Percentiles rank a stretch among this genome's conserved stretches.
These are phyloP conservation scores for Dendrostoma leiphaemia DNA, from an alignment of 2,329 filamentous ascomycete genomes.

Conservation along the genomic window DNA sequence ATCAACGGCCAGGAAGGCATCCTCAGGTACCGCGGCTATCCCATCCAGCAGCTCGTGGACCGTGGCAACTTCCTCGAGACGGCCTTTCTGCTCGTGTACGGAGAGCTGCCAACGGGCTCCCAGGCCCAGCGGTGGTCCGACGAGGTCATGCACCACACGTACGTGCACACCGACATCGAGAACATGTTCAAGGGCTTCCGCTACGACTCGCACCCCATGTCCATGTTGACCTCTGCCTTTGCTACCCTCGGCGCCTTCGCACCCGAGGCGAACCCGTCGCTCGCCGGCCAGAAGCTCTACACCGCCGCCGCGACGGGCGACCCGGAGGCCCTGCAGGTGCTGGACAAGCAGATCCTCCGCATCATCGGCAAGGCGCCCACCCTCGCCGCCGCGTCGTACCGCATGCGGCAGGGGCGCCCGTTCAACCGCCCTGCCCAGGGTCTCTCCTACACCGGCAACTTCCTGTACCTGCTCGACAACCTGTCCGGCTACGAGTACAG, in stretches of 20 bases:
- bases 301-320: constrained; percentile 42
- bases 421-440: constrained; percentile 48
- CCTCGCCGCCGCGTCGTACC: constrained; percentile 48
- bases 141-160: constrained; percentile 51
- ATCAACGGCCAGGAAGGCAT: constrained; percentile 52
- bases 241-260: constrained; percentile 48
- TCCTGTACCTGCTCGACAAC: constrained; percentile 53
- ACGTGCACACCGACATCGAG: constrained; percentile 47
- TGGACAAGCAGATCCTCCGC: constrained; percentile 52
- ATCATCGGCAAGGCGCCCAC: constrained; percentile 52
- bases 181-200: constrained; percentile 50
- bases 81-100: constrained; percentile 50
- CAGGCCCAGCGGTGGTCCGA: constrained; percentile 42
- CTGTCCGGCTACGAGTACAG: constrained; percentile 44
- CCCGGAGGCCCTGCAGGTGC: constrained; percentile 36
- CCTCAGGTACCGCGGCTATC: constrained; percentile 50
- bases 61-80: constrained; percentile 49
- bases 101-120: constrained; percentile 42
- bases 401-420: constrained; percentile 49
- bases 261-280: constrained; percentile 48
- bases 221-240: constrained; percentile 49
- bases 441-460: constrained; percentile 52
- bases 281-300: constrained; percentile 49
- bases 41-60: constrained; percentile 49
- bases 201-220: constrained; percentile 52